Evolutionary conservation across 2,329 filamentous ascomycete genomes (phyloP), one percentile per base, ranked within the genome.

Genomic region (Epichloe elymi): DNA sequence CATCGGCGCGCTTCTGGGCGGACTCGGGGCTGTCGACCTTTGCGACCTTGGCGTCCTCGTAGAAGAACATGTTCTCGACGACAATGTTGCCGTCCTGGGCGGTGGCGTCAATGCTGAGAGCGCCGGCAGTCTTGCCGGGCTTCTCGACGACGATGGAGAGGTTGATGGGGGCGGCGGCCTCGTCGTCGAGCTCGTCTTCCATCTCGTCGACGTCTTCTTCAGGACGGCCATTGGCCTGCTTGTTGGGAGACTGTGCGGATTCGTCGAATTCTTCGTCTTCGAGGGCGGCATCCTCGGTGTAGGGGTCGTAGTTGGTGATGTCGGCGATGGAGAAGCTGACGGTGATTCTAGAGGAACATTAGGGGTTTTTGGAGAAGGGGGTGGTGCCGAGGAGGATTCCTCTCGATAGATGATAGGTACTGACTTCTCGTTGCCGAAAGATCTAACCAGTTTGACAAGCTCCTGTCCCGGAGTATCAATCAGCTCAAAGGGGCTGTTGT

Each of bases 51-150:
- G 85, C 75, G 60, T 90, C 83, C 60, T 80, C 75, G 74, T 88
- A 94, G 77, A 88, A 91, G 70, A 85, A 89, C 62, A 97, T 80
- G 71, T 93, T 91, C 66, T 96, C 87, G 63, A 97, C 85, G 60
- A 88, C 75, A 67, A 97, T 84, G 66, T 82, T 75, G 61, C 90
- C 89, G 59, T 95, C 87, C 71, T 93, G 85, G 35, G 88, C 88
- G 54, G 86, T 75, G 54, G 89, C 86, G 68, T 95, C 88, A 60
- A 98, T 82, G 69, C 86, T 83, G 57, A 98, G 78, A 30, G 88
- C 88, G 54, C 91, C 90, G 26, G 58, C 46, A 20, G 63, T 59
- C 64, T 87, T 85, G 70, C 79, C 80, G 54, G 85, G 76, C 75
- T 95, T 94, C 76, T 95, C 88, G 53, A 98, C 78, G 47, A 90